Base-by-base conservation (phyloP, 1,139 yeast species). In the Yamadazyma membranifaciens region DNA sequence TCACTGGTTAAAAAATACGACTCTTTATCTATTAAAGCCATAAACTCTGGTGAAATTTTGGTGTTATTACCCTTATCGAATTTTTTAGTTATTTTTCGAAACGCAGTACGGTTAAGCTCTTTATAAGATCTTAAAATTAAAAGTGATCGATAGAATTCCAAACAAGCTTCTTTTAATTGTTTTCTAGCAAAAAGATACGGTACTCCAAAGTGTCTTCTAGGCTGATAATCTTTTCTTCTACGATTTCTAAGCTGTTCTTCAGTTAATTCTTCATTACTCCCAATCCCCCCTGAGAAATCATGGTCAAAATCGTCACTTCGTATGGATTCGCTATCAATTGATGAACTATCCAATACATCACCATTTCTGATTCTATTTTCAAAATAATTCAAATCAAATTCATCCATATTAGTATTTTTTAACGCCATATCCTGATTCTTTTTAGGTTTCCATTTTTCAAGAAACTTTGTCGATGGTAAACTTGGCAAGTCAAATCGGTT, bases 1-100 rank as follows among this genome's bases (percentile, higher is more conserved):
- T 81, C 88, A 50, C 88, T 81, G 6, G 81, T 74, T 36, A 75
- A 75, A 55, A 87, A 84, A 52, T 82, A 75, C 9, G 81, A 60
- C 2, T 62, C 53, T 36, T 72, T 69, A 46, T 72, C 76, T 10
- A 87, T 74, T 44, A 74, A 78, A 20, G 71, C 73, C 83, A 87
- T 76, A 55, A 83, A 89, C 2, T 59, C 52, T 1, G 67, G 63
- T 24, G 82, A 69, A 14, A 81, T 63, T 2, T 67, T 51, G 4
- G 80, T 71, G 13, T 67, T 60, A 13, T 84, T 73, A 3, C 83
- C 70, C 54, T 92, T 92, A 63, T 92, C 98, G 57, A 79, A 89
- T 60, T 92, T 92, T 56, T 92, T 92, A 41, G 89, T 73, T 55
- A 92, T 82, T 55, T 92, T 92, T 43, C 96, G 75, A 53, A 91